Percentiles rank a stretch among this genome's conserved stretches.
These are phyloP conservation scores for Jaapia argillacea DNA, from an alignment of 768 basidiomycete genomes.

Conservation along the genomic window DNA sequence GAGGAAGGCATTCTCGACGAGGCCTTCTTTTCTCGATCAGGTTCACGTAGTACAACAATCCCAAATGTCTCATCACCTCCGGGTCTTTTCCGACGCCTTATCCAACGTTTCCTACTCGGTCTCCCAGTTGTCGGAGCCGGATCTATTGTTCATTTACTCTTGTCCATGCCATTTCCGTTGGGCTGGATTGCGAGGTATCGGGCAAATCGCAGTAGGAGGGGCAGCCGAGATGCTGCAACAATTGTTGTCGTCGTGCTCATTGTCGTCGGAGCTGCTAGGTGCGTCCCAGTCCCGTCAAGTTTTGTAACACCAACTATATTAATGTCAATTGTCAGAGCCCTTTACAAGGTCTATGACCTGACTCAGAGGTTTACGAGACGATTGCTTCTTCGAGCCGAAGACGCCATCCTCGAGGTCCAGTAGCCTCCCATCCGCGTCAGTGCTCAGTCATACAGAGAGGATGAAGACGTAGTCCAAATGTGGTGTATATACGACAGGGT, in stretches of 20 bases:
- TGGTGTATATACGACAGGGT: too few relatives aligned
- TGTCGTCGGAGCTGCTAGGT: slow-evolving; percentile 56
- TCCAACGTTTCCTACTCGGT: slow-evolving; percentile 68
- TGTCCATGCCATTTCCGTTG: slow-evolving; percentile 52
- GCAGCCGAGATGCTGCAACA: slow-evolving; percentile 54
- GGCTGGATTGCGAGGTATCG: slow-evolving; percentile 64
- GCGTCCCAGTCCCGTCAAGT: slow-evolving; percentile 9
- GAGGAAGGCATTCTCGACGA: slow-evolving; percentile 34
- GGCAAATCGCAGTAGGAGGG: slow-evolving; percentile 43
- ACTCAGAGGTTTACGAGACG: slow-evolving; percentile 52
- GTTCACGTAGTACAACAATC: slow-evolving; percentile 4
- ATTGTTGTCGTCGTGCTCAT: slow-evolving; percentile 53
- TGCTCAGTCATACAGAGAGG: too few relatives aligned
- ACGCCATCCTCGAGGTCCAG: slow-evolving; percentile 67
- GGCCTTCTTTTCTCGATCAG: slow-evolving; percentile 1
- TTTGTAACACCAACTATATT: slow-evolving; percentile 1
- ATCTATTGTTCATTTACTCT: slow-evolving; percentile 66
- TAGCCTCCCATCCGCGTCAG: too few relatives aligned
- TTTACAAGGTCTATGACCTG: slow-evolving; percentile 58
- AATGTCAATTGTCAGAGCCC: slow-evolving; percentile 36
- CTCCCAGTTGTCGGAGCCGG: slow-evolving; percentile 71
- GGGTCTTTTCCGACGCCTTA: slow-evolving; percentile 42
- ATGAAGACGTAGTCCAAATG: too few relatives aligned
- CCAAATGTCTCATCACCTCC: slow-evolving; percentile 20
- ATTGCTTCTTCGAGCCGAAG: slow-evolving; percentile 61